Evolutionary conservation across 1,284 basidiomycete genomes (phyloP).

Genomic region (Trichosporon sp.): DNA sequence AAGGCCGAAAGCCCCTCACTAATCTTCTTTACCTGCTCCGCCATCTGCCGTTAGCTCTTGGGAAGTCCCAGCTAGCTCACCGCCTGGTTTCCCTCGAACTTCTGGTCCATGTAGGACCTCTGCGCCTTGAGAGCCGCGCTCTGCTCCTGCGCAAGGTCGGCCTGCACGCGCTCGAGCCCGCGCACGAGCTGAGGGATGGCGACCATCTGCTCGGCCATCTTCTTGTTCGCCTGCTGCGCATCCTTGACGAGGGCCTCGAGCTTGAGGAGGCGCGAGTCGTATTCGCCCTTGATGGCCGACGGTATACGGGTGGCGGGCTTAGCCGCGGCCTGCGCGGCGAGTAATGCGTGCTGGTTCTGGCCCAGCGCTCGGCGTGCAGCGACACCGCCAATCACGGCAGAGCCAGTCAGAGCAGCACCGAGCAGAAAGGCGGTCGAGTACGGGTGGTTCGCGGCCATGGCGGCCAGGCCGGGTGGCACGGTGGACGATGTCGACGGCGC

Average conservation of each 20-base stretch:
- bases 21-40: not conserved
- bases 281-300: not conserved
- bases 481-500: not conserved
- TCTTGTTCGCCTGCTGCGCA: slow-evolving; percentile 4
- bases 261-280: slow-evolving; percentile 8
- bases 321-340: not conserved
- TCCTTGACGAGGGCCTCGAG: not conserved
- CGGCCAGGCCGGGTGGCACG: slow-evolving; percentile 5
- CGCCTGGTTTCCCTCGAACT: not conserved
- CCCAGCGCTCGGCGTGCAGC: slow-evolving; percentile 6
- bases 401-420: slow-evolving; percentile 13
- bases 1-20: not conserved
- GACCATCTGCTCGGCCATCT: slow-evolving; percentile 4
- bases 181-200: slow-evolving; percentile 2
- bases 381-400: slow-evolving; percentile 4
- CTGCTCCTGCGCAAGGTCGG: not conserved
- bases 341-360: not conserved
- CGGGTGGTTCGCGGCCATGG: slow-evolving; percentile 13
- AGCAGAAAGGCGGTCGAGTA: slow-evolving; percentile 20
- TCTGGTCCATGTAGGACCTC: not conserved
- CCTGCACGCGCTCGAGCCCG: slow-evolving; percentile 3
- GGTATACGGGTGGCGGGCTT: not conserved
- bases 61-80: not conserved
- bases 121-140: not conserved
- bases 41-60: not conserved